A percentile compares a stretch with the other conserved stretches of the same genome.
These are phyloP conservation scores for Lanmaoa pseudosensibilis DNA, from an alignment of 768 basidiomycete genomes.

Conservation along the genomic window DNA sequence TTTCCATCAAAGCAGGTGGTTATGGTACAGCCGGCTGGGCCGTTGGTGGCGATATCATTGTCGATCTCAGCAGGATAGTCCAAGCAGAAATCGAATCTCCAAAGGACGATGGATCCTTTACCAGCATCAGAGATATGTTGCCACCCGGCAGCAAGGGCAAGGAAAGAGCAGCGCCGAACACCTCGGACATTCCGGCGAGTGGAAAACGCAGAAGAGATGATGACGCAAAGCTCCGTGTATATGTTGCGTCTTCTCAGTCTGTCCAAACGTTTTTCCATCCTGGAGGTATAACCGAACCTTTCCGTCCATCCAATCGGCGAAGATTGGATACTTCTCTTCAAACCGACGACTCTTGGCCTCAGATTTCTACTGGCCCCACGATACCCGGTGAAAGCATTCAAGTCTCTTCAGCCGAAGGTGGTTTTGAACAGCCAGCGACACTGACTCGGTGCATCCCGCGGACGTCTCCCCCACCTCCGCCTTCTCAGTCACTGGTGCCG, in stretches of 20 bases:
- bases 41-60: constrained; percentile 79
- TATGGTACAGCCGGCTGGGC: constrained; percentile 92
- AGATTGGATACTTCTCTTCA: constrained; percentile 10
- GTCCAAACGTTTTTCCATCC: constrained; percentile 52
- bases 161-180: constrained; percentile 23
- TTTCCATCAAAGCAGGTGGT: constrained; percentile 87
- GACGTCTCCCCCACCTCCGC: constrained; percentile 4
- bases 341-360: neutral
- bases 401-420: neutral
- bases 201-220: constrained; percentile 61
- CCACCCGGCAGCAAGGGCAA: constrained; percentile 58
- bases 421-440: neutral
- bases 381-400: neutral
- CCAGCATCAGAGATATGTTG: constrained; percentile 58
- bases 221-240: constrained; percentile 50
- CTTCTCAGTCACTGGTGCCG: neutral
- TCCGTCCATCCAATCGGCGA: constrained; percentile 24
- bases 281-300: constrained; percentile 1
- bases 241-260: constrained; percentile 53
- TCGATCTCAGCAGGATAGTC: constrained; percentile 72
- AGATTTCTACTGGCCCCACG: neutral
- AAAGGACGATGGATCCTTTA: constrained; percentile 51
- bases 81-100: constrained; percentile 71
- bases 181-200: constrained; percentile 12
- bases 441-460: neutral